Conservation (phyloP, 805 yeast species). For the Clavispora asparagi region DNA sequence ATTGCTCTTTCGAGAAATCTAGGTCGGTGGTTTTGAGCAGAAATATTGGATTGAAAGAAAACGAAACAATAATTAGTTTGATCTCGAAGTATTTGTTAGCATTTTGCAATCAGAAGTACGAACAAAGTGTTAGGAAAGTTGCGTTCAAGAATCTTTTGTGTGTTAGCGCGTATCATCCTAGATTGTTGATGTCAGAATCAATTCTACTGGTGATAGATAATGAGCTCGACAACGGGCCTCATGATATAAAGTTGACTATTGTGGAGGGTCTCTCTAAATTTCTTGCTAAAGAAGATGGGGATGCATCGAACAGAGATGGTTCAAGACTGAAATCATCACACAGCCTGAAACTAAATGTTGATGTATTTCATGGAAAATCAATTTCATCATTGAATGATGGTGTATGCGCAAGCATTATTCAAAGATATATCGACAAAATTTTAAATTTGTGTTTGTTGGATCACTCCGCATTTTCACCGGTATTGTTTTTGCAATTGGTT, state of each 20-base stretch:
- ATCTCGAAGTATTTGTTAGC: slow-evolving; percentile 54
- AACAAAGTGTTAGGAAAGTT: slow-evolving; percentile 36
- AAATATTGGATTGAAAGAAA: slow-evolving; percentile 38
- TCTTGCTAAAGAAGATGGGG: slow-evolving; percentile 50
- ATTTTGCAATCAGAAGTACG: slow-evolving; percentile 39
- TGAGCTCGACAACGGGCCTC: slow-evolving; percentile 36
- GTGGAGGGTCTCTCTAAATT: slow-evolving; percentile 56
- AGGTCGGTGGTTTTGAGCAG: slow-evolving; percentile 35
- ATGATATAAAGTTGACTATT: slow-evolving; percentile 44
- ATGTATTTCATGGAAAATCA: slow-evolving; percentile 50
- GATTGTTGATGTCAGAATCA: slow-evolving; percentile 54
- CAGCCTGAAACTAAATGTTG: slow-evolving; percentile 35
- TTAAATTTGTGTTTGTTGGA: slow-evolving; percentile 45
- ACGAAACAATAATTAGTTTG: slow-evolving; percentile 54
- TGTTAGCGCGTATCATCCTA: slow-evolving; percentile 60
- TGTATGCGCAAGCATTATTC: slow-evolving; percentile 67
- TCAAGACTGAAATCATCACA: slow-evolving; percentile 30
- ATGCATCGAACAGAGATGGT: slow-evolving; percentile 37
- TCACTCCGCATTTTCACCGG: slow-evolving; percentile 45
- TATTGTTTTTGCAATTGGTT: slow-evolving; percentile 50
- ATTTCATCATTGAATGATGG: slow-evolving; percentile 55
- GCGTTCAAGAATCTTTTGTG: slow-evolving; percentile 55
- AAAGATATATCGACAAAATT: slow-evolving; percentile 50
- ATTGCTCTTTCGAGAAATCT: slow-evolving; percentile 54
- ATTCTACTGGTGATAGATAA: slow-evolving; percentile 48